Percentiles rank a stretch among this genome's conserved stretches.
These are phyloP conservation scores for Hypocrella siamensis DNA, from an alignment of 2,329 filamentous ascomycete genomes.

Conservation along the genomic window DNA sequence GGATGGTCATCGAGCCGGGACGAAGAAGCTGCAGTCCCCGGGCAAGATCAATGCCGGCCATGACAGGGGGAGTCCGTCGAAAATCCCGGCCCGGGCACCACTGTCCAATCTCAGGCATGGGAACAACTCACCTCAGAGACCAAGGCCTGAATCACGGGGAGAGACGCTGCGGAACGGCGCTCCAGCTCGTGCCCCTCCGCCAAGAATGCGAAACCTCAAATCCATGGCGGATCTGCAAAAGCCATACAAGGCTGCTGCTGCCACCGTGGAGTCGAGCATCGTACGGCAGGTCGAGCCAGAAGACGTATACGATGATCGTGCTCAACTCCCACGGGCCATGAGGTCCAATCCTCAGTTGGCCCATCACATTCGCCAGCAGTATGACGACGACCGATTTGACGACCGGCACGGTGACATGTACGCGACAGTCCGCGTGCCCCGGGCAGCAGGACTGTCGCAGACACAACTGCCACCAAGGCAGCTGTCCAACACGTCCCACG, in stretches of 20 bases:
- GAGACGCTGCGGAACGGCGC: conserved; percentile 37
- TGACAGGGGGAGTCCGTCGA: conserved; percentile 23
- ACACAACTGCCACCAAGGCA: conserved; percentile 41
- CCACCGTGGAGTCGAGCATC: conserved; percentile 36
- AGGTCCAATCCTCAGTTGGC: conserved; percentile 24
- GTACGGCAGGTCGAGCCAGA: conserved; percentile 54
- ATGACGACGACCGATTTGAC: conserved; percentile 11
- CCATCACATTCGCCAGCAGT: conserved; percentile 14
- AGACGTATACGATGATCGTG: conserved; percentile 66
- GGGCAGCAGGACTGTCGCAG: conserved; percentile 22
- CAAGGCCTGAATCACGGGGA: conserved; percentile 25
- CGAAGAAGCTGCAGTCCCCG: conserved; percentile 13
- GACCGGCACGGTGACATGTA: conserved; percentile 17
- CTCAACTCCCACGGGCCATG: conserved; percentile 17
- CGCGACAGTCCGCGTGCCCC: conserved; percentile 22
- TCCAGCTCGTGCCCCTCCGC: conserved; percentile 56
- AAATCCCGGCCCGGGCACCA: conserved; percentile 54
- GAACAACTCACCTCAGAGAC: conserved; percentile 69
- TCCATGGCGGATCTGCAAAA: conserved; percentile 35
- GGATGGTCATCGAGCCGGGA: conserved; percentile 14
- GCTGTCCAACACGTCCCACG: conserved; percentile 48
- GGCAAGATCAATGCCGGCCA: conserved; percentile 12
- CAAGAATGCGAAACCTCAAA: conserved; percentile 76
- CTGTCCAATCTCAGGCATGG: conserved; percentile 54
- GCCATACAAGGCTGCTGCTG: conserved; percentile 30